Evolutionary conservation across 2,329 filamentous ascomycete species (phyloP), one percentile per base, ranked within the genome.

Genomic region (Fusarium sp.): DNA sequence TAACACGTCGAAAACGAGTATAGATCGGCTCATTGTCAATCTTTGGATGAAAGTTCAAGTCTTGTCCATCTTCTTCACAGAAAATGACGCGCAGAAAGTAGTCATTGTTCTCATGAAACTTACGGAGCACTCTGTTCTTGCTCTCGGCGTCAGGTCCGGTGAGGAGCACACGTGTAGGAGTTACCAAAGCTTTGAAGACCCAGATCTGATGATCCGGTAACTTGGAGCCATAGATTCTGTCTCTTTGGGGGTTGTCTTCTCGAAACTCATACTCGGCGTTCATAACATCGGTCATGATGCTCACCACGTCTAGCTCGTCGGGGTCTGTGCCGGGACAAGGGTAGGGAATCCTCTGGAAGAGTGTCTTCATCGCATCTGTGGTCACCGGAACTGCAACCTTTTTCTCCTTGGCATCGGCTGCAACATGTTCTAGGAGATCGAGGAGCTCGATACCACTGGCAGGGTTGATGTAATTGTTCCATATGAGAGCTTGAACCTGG

Each of bases 71-170:
- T 75, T 97, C 93, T 46, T 96, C 93, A 31, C 84, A 84, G 71
- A 96, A 94, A 8, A 88, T 85, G 0, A 94, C 91, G 1, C 93
- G 86, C 1, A 93, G 74, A 69, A 94, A 94, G 69, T 85, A 84
- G 45, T 92, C 87, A 3, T 84, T 84, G 57, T 89, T 82, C 0
- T 85, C 72, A 1, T 84, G 77, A 66, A 89, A 93, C 66, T 88
- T 87, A n/a, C 92, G 87, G 17, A 94, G 80, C 5, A 94, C 87
- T 6, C 91, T 84, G 73, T 94, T 94, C 61, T 88, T 90, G 8
- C 86, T 87, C 74, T 93, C 92, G 1, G 86, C 80, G 50, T 91
- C 89, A 0, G 90, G 90, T 0, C 90, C 90, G 9, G 83, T 80
- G 1, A 92, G 80, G 21, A 81, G 82, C 21, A 88, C 81, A 2